Evolutionary conservation across 352 stramenopile species (phyloP).

Genomic region (Pythium plurisporium): DNA sequence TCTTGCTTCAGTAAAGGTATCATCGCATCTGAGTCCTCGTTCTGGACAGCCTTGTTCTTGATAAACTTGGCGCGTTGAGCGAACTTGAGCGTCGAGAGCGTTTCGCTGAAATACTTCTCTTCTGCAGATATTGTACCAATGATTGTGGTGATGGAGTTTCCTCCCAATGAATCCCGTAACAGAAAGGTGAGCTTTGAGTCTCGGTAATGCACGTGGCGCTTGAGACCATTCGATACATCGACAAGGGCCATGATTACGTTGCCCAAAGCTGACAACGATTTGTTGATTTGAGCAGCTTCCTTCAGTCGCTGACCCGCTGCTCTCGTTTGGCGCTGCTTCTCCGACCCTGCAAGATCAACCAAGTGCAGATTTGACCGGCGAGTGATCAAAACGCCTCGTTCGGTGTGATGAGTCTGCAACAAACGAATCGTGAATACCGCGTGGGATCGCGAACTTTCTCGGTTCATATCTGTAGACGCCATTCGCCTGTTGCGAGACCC

Average conservation of each 20-base stretch:
- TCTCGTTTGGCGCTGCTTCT: conserved; percentile 82
- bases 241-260: conserved; percentile 90
- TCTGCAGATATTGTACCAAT: conserved; percentile 75
- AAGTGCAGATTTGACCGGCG: conserved; percentile 77
- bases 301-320: conserved; percentile 80
- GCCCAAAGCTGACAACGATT: conserved; percentile 79
- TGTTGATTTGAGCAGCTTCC: conserved; percentile 89
- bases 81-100: conserved; percentile 85
- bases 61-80: conserved; percentile 86
- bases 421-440: conserved; percentile 97
- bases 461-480: conserved; percentile 97
- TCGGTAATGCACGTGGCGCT: conserved; percentile 80
- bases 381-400: conserved; percentile 51
- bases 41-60: conserved; percentile 86
- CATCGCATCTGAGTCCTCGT: conserved; percentile 75
- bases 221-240: conserved; percentile 75
- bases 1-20: conserved; percentile 71
- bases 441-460: conserved; percentile 94
- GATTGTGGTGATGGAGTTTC: conserved; percentile 86
- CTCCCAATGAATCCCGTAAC: conserved; percentile 71
- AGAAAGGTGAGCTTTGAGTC: conserved; percentile 86
- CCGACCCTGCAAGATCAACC: conserved; percentile 84
- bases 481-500: conserved; percentile 90
- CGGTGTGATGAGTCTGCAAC: conserved; percentile 72
- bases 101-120: conserved; percentile 84